Base-by-base conservation (phyloP, 164 flowering plant genomes). In the Nymphaea thermarum region DNA sequence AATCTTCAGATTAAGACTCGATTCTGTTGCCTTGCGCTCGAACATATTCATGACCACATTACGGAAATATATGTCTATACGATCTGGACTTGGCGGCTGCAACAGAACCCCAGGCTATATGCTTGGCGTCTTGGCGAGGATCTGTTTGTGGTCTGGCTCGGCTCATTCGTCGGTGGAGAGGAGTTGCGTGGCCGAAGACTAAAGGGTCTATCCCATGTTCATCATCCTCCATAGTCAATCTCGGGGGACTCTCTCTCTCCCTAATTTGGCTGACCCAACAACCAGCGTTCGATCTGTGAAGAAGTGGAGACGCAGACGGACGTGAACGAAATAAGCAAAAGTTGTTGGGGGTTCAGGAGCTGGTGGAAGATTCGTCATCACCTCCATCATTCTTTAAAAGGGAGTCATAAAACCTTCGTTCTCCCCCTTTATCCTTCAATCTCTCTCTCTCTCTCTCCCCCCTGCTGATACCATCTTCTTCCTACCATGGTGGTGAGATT, bases 401-500 rank as follows among this genome's bases (percentile, higher is more conserved):
- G 57, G 57, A 51, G 14, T 51, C 0, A 15, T 51, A 10, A 51
- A 51, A 8, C 57, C 14, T 10, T 51, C 57, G 8, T 10, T 15
- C 57, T 15, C 57, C 14, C 14, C 14, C 1, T 51, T 51, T 51
- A 8, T 10, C 57, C 57, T 51, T 51, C 14, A 15, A 51, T 51
- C 57, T 15, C 57, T 51, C 15, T 51, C 57, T 51, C 57, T 5
- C 14, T 10, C 36, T 25, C 36, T 25, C 36, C 36, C 36, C 1
- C 36, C 14, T 51, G 57, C 14, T 7, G 57, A 10, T 51, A 4
- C 57, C 8, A 15, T 10, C 8, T 8, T 51, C 57, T 5, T 10
- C 14, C 14, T 55, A 63, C 60, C 75, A 85, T 87, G 87, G 73
- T 80, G 81, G 15, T 15, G 14, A 84, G 69, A 76, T 18, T 79